These are phyloP conservation scores for Fagopyrum tataricum DNA, from an alignment of 148 eudicot genomes.

Conservation along the genomic window DNA sequence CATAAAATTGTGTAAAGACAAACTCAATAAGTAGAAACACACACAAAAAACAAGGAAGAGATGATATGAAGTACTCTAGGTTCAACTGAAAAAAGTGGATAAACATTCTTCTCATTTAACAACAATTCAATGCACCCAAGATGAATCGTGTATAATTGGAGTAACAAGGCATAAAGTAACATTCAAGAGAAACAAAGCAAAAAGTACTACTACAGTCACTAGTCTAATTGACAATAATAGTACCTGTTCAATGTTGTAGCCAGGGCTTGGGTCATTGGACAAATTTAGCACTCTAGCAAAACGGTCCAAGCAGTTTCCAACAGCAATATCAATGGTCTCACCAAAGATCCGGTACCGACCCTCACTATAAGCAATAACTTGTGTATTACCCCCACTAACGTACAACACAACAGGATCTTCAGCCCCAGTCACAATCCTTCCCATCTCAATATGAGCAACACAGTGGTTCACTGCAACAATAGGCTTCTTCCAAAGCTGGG, in stretches of 20 bases:
- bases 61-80: too few relatives aligned
- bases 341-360: constrained; percentile 88
- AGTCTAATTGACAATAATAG: not conserved
- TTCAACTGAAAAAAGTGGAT: not conserved
- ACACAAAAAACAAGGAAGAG: too few relatives aligned
- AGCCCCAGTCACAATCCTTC: constrained; percentile 85
- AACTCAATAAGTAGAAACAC: too few relatives aligned
- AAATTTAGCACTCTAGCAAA: constrained; percentile 76
- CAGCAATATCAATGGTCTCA: constrained; percentile 90
- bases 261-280: constrained; percentile 90
- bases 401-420: constrained; percentile 83
- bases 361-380: constrained; percentile 95
- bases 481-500: constrained; percentile 92
- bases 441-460: constrained; percentile 96
- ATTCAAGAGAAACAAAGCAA: not conserved
- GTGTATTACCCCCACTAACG: constrained; percentile 94
- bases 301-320: constrained; percentile 91
- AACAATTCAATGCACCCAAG: not conserved
- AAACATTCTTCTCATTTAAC: not conserved
- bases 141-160: not conserved
- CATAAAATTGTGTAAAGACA: too few relatives aligned
- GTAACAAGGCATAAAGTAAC: not conserved
- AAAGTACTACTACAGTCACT: not conserved
- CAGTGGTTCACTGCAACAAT: constrained; percentile 83
- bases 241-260: constrained; percentile 95